These are phyloP conservation scores for Iris pallida DNA, from an alignment of 116 monocot species.

Conservation along the genomic window DNA sequence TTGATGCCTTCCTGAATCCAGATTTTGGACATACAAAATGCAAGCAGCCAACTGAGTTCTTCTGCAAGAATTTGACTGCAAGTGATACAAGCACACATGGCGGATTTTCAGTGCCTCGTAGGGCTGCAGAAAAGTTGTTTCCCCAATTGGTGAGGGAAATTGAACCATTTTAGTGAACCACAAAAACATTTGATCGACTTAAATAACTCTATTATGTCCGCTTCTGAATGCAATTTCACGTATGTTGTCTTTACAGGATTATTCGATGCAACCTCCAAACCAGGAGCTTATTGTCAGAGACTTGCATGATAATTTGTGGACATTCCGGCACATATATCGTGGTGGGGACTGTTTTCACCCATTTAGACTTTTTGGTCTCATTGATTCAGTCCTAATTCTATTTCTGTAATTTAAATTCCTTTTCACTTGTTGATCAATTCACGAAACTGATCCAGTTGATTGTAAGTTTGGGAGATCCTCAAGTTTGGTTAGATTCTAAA, in stretches of 20 bases:
- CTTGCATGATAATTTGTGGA: slow-evolving; percentile 86
- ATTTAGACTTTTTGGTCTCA: neutral
- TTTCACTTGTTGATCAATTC: neutral
- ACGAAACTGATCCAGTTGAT: neutral
- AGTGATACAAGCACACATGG: slow-evolving; percentile 98
- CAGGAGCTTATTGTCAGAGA: slow-evolving; percentile 88
- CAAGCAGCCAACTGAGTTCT: slow-evolving; percentile 84
- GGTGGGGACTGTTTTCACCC: slow-evolving; percentile 33
- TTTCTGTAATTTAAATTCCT: neutral
- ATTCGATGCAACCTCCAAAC: slow-evolving; percentile 85
- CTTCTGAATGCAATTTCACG: neutral
- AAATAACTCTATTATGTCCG: neutral
- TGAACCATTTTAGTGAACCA: neutral
- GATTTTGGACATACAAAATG: slow-evolving; percentile 63
- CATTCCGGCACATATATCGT: slow-evolving; percentile 92
- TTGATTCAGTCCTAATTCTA: neutral
- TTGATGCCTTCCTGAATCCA: slow-evolving; percentile 66
- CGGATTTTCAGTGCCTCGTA: slow-evolving; percentile 90
- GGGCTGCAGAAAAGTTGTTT: slow-evolving; percentile 93
- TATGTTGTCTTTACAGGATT: slow-evolving; percentile 51
- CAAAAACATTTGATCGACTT: too few relatives aligned
- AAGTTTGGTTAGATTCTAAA: slow-evolving; percentile 4
- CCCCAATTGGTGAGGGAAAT: slow-evolving; percentile 62
- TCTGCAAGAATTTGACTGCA: slow-evolving; percentile 91
- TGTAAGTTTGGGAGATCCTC: neutral